These are phyloP conservation scores for Boletus sp. DNA, from an alignment of 768 basidiomycete species.

Conservation along the genomic window DNA sequence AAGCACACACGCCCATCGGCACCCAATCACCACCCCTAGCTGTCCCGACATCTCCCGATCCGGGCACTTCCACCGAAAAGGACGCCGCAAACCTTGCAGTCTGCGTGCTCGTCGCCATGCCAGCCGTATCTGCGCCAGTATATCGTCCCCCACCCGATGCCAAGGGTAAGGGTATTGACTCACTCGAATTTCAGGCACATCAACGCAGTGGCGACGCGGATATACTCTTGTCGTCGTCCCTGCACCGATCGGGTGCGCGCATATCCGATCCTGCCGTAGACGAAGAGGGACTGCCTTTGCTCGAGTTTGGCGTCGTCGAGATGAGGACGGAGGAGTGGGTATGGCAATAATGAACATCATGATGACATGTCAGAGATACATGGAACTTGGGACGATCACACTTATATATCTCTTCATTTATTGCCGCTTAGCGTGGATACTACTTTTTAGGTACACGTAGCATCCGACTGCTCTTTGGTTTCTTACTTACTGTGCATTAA, in stretches of 20 bases:
- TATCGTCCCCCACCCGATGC: background rate
- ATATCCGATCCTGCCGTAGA: background rate
- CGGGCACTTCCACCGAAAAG: background rate
- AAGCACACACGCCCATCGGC: background rate
- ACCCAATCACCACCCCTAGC: background rate
- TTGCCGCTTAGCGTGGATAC: background rate
- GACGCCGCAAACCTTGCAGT: conserved; percentile 6
- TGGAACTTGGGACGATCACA: background rate
- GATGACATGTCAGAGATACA: background rate
- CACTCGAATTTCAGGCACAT: conserved; percentile 4
- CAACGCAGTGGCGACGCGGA: background rate
- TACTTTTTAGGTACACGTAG: background rate
- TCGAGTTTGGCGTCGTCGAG: conserved; percentile 22
- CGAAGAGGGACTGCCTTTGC: background rate
- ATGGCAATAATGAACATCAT: background rate
- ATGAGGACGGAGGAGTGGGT: conserved; percentile 1
- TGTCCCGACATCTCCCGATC: background rate
- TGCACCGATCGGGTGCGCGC: background rate
- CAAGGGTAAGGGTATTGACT: conserved; percentile 20
- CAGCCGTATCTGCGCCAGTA: conserved; percentile 8
- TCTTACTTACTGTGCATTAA: background rate
- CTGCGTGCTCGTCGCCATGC: conserved; percentile 25
- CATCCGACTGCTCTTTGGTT: too few relatives aligned
- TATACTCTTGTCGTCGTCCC: conserved; percentile 3
- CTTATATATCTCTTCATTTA: conserved; percentile 3